Evolutionary conservation across 106 monocot species (phyloP), one percentile per base, ranked within the genome.

Genomic region (Acorus gramineus): DNA sequence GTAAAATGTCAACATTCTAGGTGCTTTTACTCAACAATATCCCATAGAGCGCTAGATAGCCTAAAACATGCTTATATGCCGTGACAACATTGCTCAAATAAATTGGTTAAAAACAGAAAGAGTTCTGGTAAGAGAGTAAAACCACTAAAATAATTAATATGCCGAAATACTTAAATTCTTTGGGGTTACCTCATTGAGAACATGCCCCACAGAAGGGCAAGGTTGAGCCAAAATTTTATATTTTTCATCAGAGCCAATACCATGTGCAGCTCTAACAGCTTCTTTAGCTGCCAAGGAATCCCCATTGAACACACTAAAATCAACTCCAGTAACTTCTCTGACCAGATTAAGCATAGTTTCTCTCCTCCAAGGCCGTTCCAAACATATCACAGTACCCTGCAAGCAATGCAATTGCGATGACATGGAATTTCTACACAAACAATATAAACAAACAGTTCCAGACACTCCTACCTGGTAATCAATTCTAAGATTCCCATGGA

Each of bases 301-400:
- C 63, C 81, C 62, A 53, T 49, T 59, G 53, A 87, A 87, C 28
- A 76, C 74, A 47, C 53, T 71, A 64, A 96, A 96, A 59, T 87
- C 83, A 64, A 90, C 55, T 49, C 96, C 87, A 60, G 91, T 85
- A 4, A 71, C 80, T 70, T 96, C 87, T 70, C 83, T 87, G 42
- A 96, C 96, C 74, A 96, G 90, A 83, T 89, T 78, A 72, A 87
- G 91, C 96, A 96, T 96, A 44, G 91, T 85, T 66, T 82, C 87
- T 49, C 87, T 82, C 78, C 85, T 91, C 96, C 96, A 96, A 58
- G 96, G 96, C 60, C 87, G 66, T 68, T 79, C 67, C 14, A 91
- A 61, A 68, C 73, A 83, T 69, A 96, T 96, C 59, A 85, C 75
- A 72, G 76, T 81, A 64, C 91, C 96, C 96, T 96, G 62, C 10